Conservation (phyloP, 345 rosid species). For the Linum trigynum region DNA sequence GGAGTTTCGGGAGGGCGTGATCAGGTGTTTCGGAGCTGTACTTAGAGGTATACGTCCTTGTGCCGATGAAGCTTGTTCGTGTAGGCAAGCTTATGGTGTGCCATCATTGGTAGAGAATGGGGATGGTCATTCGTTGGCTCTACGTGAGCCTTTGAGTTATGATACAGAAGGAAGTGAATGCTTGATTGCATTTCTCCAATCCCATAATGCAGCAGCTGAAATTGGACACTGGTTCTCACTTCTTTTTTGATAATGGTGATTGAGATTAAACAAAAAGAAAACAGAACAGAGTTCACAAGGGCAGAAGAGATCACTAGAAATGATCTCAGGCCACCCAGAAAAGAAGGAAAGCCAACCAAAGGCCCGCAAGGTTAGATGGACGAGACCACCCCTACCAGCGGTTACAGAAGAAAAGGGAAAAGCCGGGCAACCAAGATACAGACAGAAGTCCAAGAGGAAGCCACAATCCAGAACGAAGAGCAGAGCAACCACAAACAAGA, state of each 20-base stretch:
- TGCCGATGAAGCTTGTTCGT: slow-evolving; percentile 48
- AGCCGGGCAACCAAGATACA: too few relatives aligned
- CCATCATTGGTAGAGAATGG: slow-evolving; percentile 43
- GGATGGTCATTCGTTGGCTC: slow-evolving; percentile 21
- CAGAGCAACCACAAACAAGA: too few relatives aligned
- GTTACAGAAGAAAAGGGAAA: too few relatives aligned
- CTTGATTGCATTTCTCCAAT: slow-evolving; percentile 69
- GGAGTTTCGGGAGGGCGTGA: slow-evolving; percentile 84
- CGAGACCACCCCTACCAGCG: too few relatives aligned
- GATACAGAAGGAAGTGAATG: slow-evolving; percentile 43
- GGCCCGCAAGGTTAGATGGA: too few relatives aligned
- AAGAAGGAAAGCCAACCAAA: too few relatives aligned
- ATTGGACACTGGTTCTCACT: slow-evolving; percentile 95
- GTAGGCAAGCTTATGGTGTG: slow-evolving; percentile 41
- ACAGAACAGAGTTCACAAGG: too few relatives aligned
- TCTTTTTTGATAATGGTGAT: slow-evolving; percentile 19
- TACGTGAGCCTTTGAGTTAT: slow-evolving; percentile 17
- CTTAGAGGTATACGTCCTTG: slow-evolving; percentile 48
- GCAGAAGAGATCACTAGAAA: too few relatives aligned
- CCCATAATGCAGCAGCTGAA: slow-evolving; percentile 63
- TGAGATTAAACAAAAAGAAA: too few relatives aligned
- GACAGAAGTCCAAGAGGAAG: too few relatives aligned
- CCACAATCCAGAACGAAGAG: too few relatives aligned
- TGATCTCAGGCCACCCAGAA: too few relatives aligned
- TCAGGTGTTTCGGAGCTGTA: slow-evolving; percentile 69